Base-by-base conservation (phyloP, 139 green algal genomes). In the Tetradesmus obliquus region DNA sequence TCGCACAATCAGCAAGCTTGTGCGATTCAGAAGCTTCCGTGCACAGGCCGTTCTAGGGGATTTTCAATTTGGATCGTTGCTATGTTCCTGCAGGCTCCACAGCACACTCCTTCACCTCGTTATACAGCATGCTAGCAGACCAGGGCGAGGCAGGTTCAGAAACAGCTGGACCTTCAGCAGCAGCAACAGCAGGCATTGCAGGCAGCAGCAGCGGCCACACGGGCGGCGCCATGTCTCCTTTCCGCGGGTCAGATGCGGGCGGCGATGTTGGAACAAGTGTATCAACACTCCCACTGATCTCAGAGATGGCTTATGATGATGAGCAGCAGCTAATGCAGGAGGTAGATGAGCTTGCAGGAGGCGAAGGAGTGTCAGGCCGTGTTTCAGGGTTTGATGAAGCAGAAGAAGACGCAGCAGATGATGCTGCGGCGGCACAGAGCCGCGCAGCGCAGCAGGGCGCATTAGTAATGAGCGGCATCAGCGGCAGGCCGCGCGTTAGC, bases 91-190 rank as follows among this genome's bases (percentile, higher is more conserved):
- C 66, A 76, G 84, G 84, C 7, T 89, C 84, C 7, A 55, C 13
- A 45, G 62, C 60, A 15, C 84, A 89, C 62, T 62, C 32, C 15
- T 89, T 89, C 24, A 89, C 84, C 17, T 89, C 84, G 15, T 62
- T 89, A 8, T 60, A 80, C 84, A 89, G 84, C 32, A 89, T 89
- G 62, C 24, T 89, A 13, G 79, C 84, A 57, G 84, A 81, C 15
- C 60, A 81, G 20, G 84, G 84, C 7, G 84, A 89, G 20, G 24
- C 71, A 53, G 60, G 60, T 2, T 81, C 84, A 89, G 84, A 89
- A 6, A 62, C 60, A 81, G 62, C 69, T 5, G 58, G 57, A 22
- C 53, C 84, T 32, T 79, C 84, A 88, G n/a, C 22, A 45, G 24
- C 84, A 69, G 83, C 83, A 88, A 19, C 82, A 71, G 55, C 51